phyloP scores from a whole-genome alignment of 2,329 filamentous ascomycete genomes.

The Xylariales sp. region DNA sequence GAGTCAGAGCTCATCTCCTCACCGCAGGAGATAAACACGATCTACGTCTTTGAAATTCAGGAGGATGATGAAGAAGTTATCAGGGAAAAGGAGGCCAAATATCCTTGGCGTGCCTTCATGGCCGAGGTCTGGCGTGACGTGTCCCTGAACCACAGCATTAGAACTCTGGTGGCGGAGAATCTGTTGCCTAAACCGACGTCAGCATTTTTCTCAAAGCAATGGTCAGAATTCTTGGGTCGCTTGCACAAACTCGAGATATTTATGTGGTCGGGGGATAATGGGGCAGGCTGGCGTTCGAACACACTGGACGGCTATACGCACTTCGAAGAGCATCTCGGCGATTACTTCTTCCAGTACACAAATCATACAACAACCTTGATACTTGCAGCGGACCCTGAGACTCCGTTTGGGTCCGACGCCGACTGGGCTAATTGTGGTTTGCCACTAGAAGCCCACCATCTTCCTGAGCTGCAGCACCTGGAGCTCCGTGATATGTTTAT shows the following conservation, averaged over 20 bases:
- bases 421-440: too few relatives aligned
- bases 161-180: neutral
- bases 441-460: too few relatives aligned
- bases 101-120: too few relatives aligned
- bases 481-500: too few relatives aligned
- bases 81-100: too few relatives aligned
- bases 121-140: neutral
- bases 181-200: neutral
- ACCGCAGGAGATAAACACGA: too few relatives aligned
- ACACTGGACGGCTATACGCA: neutral
- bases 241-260: neutral
- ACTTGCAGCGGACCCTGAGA: neutral
- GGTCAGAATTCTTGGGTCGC: neutral
- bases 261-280: neutral
- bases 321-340: neutral
- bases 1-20: too few relatives aligned
- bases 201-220: neutral
- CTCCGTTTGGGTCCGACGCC: neutral
- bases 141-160: neutral
- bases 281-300: neutral
- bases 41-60: too few relatives aligned
- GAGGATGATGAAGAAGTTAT: too few relatives aligned
- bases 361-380: neutral
- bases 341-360: neutral
- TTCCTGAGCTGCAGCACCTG: too few relatives aligned